These are phyloP conservation scores for Blastomyces silverae DNA, from an alignment of 2,329 filamentous ascomycete genomes.

Conservation along the genomic window DNA sequence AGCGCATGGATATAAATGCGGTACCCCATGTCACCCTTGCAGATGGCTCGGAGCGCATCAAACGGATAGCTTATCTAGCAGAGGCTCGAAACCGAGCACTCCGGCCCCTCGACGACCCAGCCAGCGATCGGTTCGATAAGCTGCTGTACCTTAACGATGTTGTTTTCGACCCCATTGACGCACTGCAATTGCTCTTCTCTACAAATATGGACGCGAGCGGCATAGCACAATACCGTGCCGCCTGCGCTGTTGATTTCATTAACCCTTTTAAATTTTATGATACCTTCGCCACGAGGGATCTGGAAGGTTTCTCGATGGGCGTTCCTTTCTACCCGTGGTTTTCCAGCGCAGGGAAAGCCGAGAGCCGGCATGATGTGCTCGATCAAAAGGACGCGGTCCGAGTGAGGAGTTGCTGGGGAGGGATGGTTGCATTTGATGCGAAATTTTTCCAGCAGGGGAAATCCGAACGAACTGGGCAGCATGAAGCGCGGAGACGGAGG, in stretches of 20 bases:
- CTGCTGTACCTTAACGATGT: slow-evolving; percentile 63
- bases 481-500: slow-evolving; percentile 13
- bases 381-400: slow-evolving; percentile 54
- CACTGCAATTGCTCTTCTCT: slow-evolving; percentile 55
- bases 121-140: slow-evolving; percentile 47
- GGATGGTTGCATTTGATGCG: slow-evolving; percentile 55
- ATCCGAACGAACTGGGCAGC: neutral
- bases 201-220: slow-evolving; percentile 52
- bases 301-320: slow-evolving; percentile 61
- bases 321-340: slow-evolving; percentile 71
- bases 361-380: slow-evolving; percentile 58
- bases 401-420: slow-evolving; percentile 69
- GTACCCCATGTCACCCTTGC: slow-evolving; percentile 57
- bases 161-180: slow-evolving; percentile 53
- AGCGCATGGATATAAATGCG: slow-evolving; percentile 50
- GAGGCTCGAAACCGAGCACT: slow-evolving; percentile 66
- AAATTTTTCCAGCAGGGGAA: slow-evolving; percentile 36
- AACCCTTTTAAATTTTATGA: slow-evolving; percentile 71
- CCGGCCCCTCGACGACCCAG: slow-evolving; percentile 50
- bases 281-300: slow-evolving; percentile 65
- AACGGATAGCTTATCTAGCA: slow-evolving; percentile 67
- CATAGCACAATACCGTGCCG: slow-evolving; percentile 56
- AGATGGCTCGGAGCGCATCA: slow-evolving; percentile 56
- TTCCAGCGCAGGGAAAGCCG: slow-evolving; percentile 44
- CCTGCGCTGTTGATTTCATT: slow-evolving; percentile 69